phyloP scores from a whole-genome alignment of 176 grass and related monocot genomes.

The Oryza brachyantha region DNA sequence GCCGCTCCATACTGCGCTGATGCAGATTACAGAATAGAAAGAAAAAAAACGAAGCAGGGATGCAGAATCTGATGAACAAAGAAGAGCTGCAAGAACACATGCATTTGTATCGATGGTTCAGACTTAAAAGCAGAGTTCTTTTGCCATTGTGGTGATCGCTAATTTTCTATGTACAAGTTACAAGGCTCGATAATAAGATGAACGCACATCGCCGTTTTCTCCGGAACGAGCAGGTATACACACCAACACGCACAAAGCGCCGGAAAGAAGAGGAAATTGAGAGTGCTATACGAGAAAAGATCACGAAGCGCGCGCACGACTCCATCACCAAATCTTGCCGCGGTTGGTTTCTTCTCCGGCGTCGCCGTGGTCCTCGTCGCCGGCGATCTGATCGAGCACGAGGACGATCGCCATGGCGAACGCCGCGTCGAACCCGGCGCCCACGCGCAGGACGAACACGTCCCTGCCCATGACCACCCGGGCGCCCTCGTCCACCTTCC shows the following conservation, averaged over 20 bases:
- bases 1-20: background rate
- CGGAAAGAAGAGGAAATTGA: background rate
- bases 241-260: background rate
- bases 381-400: conserved; percentile 69
- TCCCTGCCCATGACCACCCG: conserved; percentile 68
- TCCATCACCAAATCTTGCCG: conserved; percentile 25
- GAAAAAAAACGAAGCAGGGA: background rate
- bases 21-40: too few species aligned
- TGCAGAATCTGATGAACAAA: background rate
- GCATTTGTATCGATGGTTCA: background rate
- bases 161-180: background rate
- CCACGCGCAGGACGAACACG: conserved; percentile 69
- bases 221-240: background rate
- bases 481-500: conserved; percentile 66
- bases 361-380: conserved; percentile 33
- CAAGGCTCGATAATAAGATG: background rate
- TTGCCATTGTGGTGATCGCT: background rate
- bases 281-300: background rate
- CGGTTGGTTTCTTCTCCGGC: background rate
- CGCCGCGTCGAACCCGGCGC: conserved; percentile 61
- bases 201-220: background rate
- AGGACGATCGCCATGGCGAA: conserved; percentile 82
- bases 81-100: background rate
- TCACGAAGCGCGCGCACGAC: background rate
- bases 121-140: background rate